phyloP scores from a whole-genome alignment of 202 grass and related monocot species.

The Sporobolus alterniflorus region DNA sequence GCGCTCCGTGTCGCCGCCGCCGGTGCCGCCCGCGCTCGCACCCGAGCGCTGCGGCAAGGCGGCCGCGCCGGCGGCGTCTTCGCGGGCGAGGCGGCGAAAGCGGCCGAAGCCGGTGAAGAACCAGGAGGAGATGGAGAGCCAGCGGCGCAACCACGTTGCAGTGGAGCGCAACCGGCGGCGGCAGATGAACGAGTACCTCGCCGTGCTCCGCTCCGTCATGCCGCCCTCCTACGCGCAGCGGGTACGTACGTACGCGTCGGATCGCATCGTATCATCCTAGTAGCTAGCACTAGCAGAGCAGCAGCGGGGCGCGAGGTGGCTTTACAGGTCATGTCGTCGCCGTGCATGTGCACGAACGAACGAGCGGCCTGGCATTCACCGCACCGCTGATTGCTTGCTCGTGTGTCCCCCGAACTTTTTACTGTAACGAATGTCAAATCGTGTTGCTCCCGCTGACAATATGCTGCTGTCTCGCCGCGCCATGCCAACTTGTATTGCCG shows the following conservation, averaged over 20 bases:
- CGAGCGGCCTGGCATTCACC: constrained; percentile 39
- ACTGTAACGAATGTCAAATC: constrained; percentile 51
- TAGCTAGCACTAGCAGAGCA: neutral
- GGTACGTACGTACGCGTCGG: constrained; percentile 26
- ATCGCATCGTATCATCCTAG: neutral
- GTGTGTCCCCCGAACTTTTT: constrained; percentile 24
- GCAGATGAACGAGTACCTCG: constrained; percentile 70
- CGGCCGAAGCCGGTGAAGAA: constrained; percentile 43
- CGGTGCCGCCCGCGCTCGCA: neutral
- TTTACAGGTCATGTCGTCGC: constrained; percentile 33
- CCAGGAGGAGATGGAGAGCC: constrained; percentile 60
- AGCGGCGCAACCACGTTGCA: constrained; percentile 62
- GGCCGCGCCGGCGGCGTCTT: neutral
- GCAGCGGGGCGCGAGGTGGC: neutral
- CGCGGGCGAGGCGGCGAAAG: constrained; percentile 23
- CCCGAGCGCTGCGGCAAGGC: constrained; percentile 4
- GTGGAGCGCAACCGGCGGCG: constrained; percentile 73
- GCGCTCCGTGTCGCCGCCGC: constrained; percentile 13
- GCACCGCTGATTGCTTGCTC: neutral
- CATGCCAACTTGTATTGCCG: too few species aligned
- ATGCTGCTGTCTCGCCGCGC: constrained; percentile 33
- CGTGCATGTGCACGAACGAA: constrained; percentile 17
- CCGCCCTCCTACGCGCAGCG: constrained; percentile 55
- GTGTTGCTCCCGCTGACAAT: constrained; percentile 13
- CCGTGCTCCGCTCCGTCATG: constrained; percentile 58